phyloP scores from a whole-genome alignment of 176 grass and related monocot species.

The Neostapfia colusana region DNA sequence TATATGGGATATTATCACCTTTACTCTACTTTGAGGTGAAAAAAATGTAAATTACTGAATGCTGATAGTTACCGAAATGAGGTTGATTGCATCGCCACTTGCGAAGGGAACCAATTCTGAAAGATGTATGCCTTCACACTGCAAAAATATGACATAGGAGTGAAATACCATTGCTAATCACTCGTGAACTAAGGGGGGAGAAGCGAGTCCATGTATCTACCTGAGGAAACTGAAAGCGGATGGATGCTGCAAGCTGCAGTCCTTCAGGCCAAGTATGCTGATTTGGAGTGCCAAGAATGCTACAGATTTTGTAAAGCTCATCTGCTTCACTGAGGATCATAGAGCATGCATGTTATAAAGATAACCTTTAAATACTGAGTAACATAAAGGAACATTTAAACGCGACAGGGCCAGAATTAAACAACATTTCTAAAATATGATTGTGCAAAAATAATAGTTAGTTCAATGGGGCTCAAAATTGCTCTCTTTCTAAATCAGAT shows the following conservation, averaged over 20 bases:
- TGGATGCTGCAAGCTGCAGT: conserved; percentile 71
- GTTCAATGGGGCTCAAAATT: background rate
- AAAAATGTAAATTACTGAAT: background rate
- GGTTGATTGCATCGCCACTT: conserved; percentile 72
- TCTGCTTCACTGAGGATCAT: conserved; percentile 70
- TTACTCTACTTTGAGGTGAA: background rate
- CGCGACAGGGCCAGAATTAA: background rate
- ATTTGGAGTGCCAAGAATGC: conserved; percentile 85
- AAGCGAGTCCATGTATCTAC: conserved; percentile 22
- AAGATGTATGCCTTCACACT: conserved; percentile 67
- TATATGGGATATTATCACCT: background rate
- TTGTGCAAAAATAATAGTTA: background rate
- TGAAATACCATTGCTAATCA: conserved; percentile 16
- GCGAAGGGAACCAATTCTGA: conserved; percentile 69
- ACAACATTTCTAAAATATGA: background rate
- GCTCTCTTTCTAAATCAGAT: background rate
- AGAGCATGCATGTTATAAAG: conserved; percentile 22
- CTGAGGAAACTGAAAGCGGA: conserved; percentile 84
- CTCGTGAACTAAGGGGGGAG: background rate
- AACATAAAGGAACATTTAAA: background rate
- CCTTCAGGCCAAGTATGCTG: conserved; percentile 78
- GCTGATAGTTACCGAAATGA: conserved; percentile 72
- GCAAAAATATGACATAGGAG: conserved; percentile 7
- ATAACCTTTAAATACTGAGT: background rate
- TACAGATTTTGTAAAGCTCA: conserved; percentile 94